Evolutionary conservation across 106 monocot species (phyloP), one percentile per base, ranked within the genome.

Genomic region (Xerophyta viscosa): DNA sequence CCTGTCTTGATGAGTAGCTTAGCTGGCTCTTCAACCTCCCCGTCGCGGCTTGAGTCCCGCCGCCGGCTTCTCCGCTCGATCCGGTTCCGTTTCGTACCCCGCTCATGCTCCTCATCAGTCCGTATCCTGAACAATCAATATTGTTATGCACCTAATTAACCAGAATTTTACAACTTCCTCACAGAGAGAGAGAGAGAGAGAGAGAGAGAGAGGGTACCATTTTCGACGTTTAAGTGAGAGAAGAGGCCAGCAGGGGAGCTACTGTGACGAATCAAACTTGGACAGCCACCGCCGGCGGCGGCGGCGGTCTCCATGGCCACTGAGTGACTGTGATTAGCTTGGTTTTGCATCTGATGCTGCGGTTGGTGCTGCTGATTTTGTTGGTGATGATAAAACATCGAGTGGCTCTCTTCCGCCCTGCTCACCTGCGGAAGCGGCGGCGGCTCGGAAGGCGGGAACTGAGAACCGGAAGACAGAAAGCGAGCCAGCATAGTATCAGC

Each of bases 1-100:
- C 64, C 20, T 91, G 91, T 46, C 91, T 58, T 12, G 90, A 84
- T 4, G 77, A 72, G 68, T 85, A 85, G 69, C 72, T 91, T 11
- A 91, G 30, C 56, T 85, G 91, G 12, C 72, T 60, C 58, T 80
- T 84, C 41, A 83, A 24, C 36, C 78, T 66, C n/a, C n/a, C 56
- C 14, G 41, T 22, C 22, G 43, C 23, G 17, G 36, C 2, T 2
- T 29, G 24, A 1, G 42, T 31, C 29, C 67, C 76, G 2, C 45
- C 62, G n/a, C 25, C 20, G 12, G 28, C 24, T 23, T 50, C 26
- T 17, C 56, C 65, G 6, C 27, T 56, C 47, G n/a, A n/a, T n/a
- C n/a, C n/a, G n/a, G n/a, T n/a, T n/a, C 58, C 66, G 41, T 61
- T 69, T 11, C 59, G 58, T 44, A 62, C 45, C 2, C 78, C 63